These are phyloP conservation scores for Paulownia fortunei DNA, from an alignment of 257 asterid species.

Conservation along the genomic window DNA sequence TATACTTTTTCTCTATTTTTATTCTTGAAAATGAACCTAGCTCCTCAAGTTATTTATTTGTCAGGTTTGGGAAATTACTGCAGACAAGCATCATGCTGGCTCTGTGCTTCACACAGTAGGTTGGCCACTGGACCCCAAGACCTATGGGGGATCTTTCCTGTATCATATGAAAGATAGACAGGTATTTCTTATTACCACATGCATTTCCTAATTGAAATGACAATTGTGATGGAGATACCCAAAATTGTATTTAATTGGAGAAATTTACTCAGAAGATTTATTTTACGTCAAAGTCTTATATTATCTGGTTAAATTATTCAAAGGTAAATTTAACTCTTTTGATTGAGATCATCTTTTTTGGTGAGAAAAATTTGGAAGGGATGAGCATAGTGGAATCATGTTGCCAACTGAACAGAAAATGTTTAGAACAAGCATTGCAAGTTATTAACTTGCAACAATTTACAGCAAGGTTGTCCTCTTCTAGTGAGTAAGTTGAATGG, in stretches of 20 bases:
- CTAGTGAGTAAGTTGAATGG: too few relatives aligned
- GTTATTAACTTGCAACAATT: neutral
- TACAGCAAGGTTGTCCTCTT: neutral
- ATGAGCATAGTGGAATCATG: neutral
- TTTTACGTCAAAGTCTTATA: neutral
- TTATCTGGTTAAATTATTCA: slow-evolving; percentile 8
- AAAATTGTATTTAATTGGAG: slow-evolving; percentile 14
- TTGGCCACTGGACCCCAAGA: slow-evolving; percentile 92
- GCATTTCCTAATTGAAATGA: slow-evolving; percentile 5
- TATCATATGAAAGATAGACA: slow-evolving; percentile 95
- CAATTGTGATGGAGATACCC: slow-evolving; percentile 4
- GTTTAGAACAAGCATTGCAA: neutral
- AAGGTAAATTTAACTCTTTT: neutral
- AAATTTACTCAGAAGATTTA: neutral
- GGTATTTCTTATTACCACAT: slow-evolving; percentile 45
- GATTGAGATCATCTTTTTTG: neutral
- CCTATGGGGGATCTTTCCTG: slow-evolving; percentile 95
- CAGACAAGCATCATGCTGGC: slow-evolving; percentile 79
- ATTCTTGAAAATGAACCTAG: slow-evolving; percentile 14
- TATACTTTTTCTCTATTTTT: neutral
- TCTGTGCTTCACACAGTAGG: slow-evolving; percentile 91
- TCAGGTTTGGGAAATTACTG: slow-evolving; percentile 95
- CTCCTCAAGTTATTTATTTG: slow-evolving; percentile 33
- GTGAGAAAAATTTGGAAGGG: neutral
- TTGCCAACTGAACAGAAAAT: too few relatives aligned